A percentile compares a stretch with the other conserved stretches of the same genome.
Evolutionary conservation across 2,329 filamentous ascomycete genomes (phyloP).

Genomic region (Trichoderma arundinaceum): DNA sequence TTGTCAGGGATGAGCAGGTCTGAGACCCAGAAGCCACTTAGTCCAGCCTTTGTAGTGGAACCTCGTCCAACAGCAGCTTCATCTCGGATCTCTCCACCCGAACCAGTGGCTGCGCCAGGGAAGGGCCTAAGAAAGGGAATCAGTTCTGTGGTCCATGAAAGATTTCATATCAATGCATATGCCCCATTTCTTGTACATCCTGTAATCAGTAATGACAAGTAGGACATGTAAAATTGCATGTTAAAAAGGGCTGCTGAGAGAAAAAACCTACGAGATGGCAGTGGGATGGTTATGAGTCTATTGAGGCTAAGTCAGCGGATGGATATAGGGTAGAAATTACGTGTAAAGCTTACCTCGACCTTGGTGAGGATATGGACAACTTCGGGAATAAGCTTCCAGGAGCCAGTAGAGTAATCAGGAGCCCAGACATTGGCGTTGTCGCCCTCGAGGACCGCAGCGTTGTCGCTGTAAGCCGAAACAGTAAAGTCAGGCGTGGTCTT

Average conservation of each 20-base stretch:
- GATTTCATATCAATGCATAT: neutral
- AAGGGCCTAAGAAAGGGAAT: conserved; percentile 60
- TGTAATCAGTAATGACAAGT: neutral
- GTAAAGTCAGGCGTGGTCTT: conserved; percentile 79
- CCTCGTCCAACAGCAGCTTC: conserved; percentile 93
- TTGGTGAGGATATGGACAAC: conserved; percentile 87
- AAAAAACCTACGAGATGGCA: conserved; percentile 69
- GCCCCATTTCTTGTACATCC: neutral
- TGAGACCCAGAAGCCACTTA: conserved; percentile 93
- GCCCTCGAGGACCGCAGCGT: conserved; percentile 78
- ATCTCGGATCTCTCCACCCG: conserved; percentile 93
- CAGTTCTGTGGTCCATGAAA: neutral
- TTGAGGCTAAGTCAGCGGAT: neutral
- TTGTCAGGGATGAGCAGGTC: conserved; percentile 88
- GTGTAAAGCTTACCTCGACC: conserved; percentile 64
- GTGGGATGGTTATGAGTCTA: conserved; percentile 94
- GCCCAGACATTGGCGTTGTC: conserved; percentile 70
- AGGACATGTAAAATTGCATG: neutral
- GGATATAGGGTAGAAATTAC: no score
- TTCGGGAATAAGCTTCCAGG: conserved; percentile 88
- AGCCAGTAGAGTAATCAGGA: conserved; percentile 82
- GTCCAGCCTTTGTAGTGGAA: conserved; percentile 88
- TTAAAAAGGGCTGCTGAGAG: neutral
- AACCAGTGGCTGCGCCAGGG: conserved; percentile 90
- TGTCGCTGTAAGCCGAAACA: conserved; percentile 97